These are phyloP conservation scores for Coemansia sp. DNA, from an alignment of 192 early-diverging fungal species.

Conservation along the genomic window DNA sequence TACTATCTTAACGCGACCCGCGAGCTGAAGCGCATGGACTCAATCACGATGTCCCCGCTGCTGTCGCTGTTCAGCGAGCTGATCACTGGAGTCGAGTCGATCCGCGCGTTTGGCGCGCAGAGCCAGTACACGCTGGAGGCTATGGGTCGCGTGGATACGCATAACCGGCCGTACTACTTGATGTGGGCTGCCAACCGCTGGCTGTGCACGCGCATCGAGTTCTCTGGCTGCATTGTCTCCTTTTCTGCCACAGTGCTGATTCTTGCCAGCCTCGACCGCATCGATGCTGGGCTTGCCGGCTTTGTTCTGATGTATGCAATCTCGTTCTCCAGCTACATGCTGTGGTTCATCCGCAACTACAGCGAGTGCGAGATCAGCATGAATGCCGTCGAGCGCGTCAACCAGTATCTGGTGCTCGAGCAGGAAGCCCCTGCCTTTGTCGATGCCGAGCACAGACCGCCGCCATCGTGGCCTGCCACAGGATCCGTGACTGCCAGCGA, in stretches of 20 bases:
- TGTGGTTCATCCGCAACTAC: slow-evolving; percentile 83
- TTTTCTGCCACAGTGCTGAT: slow-evolving; percentile 72
- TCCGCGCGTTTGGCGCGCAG: slow-evolving; percentile 84
- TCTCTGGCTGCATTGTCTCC: slow-evolving; percentile 73
- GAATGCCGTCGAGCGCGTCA: slow-evolving; percentile 86
- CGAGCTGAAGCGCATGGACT: slow-evolving; percentile 89
- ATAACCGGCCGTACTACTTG: slow-evolving; percentile 84
- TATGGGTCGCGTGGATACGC: slow-evolving; percentile 64
- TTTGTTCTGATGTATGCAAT: slow-evolving; percentile 83
- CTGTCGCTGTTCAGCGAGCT: slow-evolving; percentile 84
- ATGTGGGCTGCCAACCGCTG: slow-evolving; percentile 92
- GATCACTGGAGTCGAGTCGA: slow-evolving; percentile 71
- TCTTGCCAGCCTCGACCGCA: slow-evolving; percentile 53
- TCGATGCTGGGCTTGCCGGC: slow-evolving; percentile 87
- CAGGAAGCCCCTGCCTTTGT: slow-evolving; percentile 62
- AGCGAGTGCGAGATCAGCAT: slow-evolving; percentile 83
- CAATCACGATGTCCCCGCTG: slow-evolving; percentile 71
- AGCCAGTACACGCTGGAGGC: slow-evolving; percentile 70
- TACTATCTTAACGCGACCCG: slow-evolving; percentile 79
- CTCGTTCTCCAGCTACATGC: slow-evolving; percentile 76
- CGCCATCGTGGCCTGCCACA: slow-evolving; percentile 63
- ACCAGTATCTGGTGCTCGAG: slow-evolving; percentile 79
- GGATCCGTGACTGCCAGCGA: slow-evolving; percentile 71
- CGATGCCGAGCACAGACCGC: slow-evolving; percentile 51
- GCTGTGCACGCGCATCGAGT: slow-evolving; percentile 83